Evolutionary conservation across 2,329 filamentous ascomycete species (phyloP).

Genomic region (Penicillium paneum): DNA sequence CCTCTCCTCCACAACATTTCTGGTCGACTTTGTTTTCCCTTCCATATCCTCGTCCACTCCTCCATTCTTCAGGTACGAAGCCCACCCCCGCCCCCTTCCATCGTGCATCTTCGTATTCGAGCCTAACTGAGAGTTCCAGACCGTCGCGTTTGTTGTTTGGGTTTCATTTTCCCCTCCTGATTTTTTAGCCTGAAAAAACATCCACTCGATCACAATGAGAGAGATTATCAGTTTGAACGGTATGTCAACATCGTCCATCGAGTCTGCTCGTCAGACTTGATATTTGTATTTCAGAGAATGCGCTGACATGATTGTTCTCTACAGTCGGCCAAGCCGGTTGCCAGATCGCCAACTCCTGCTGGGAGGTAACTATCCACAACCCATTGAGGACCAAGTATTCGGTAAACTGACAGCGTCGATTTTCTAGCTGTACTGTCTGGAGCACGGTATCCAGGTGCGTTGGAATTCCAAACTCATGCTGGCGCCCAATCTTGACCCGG

Average conservation of each 20-base stretch:
- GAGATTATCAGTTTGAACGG: conserved; percentile 99
- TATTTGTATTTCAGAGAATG: conserved; percentile 17
- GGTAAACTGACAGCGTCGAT: conserved; percentile 36
- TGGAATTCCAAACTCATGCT: conserved; percentile 14
- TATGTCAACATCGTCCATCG: conserved; percentile 49
- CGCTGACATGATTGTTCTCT: conserved; percentile 35
- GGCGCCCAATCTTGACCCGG: conserved; percentile 18
- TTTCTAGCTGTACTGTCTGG: conserved; percentile 93
- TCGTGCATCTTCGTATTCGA: conserved; percentile 1
- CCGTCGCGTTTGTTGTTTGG: conserved; percentile 28
- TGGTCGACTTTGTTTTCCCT: conserved; percentile 32
- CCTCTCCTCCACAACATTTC: conserved; percentile 48
- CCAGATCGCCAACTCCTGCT: conserved; percentile 99
- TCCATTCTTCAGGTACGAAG: conserved; percentile 22
- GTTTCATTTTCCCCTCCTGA: conserved; percentile 25
- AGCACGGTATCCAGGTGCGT: conserved; percentile 97
- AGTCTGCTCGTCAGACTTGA: conserved; percentile 15
- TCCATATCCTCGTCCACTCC: conserved; percentile 24
- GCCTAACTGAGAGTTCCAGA: conserved; percentile 23
- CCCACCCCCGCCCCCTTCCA: conserved; percentile 16
- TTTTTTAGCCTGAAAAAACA: conserved; percentile 24
- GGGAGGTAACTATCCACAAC: conserved; percentile 75
- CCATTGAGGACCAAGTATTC: conserved; percentile 5
- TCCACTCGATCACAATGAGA: conserved; percentile 69
- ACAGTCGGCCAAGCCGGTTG: conserved; percentile 99